phyloP scores from a whole-genome alignment of 768 basidiomycete species.

The Cytidiella melzeri region DNA sequence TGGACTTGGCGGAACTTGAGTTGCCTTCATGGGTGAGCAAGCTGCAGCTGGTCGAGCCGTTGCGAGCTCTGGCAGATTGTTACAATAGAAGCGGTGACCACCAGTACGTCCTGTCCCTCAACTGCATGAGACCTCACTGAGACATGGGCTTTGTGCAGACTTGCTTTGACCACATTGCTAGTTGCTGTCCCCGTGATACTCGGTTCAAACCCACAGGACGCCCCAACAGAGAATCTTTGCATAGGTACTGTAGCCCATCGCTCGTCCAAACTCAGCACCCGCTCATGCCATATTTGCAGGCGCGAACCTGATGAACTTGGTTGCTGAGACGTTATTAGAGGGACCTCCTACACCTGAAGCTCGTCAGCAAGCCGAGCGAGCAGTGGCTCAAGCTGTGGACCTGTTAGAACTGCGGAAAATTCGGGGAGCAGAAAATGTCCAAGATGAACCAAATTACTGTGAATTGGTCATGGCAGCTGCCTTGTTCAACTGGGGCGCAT shows the following conservation, averaged over 20 bases:
- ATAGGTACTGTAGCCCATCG: slow-evolving; percentile 41
- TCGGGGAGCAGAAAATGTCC: slow-evolving; percentile 1
- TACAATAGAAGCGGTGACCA: slow-evolving; percentile 50
- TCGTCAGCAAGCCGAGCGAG: slow-evolving; percentile 47
- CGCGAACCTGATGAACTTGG: slow-evolving; percentile 44
- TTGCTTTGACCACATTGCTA: slow-evolving; percentile 1
- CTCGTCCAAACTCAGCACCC: neutral
- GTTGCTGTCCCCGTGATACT: slow-evolving; percentile 8
- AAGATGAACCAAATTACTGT: slow-evolving; percentile 34
- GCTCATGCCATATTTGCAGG: slow-evolving; percentile 20
- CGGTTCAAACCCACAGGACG: slow-evolving; percentile 20
- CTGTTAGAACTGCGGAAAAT: slow-evolving; percentile 25
- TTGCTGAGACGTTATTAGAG: slow-evolving; percentile 37
- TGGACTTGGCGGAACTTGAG: slow-evolving; percentile 37
- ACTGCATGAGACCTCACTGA: neutral
- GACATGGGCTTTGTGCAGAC: neutral
- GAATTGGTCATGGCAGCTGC: slow-evolving; percentile 51
- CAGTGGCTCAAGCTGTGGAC: slow-evolving; percentile 47
- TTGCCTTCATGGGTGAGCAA: slow-evolving; percentile 56
- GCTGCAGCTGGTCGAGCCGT: slow-evolving; percentile 58
- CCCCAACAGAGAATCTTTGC: slow-evolving; percentile 46
- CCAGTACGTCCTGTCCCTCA: slow-evolving; percentile 38
- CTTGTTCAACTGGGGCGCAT: slow-evolving; percentile 54
- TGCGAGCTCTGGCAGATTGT: slow-evolving; percentile 60
- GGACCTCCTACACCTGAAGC: slow-evolving; percentile 30